A percentile compares a stretch with the other conserved stretches of the same genome.
These are phyloP conservation scores for Brasenia schreberi DNA, from an alignment of 164 flowering plant species.

Conservation along the genomic window DNA sequence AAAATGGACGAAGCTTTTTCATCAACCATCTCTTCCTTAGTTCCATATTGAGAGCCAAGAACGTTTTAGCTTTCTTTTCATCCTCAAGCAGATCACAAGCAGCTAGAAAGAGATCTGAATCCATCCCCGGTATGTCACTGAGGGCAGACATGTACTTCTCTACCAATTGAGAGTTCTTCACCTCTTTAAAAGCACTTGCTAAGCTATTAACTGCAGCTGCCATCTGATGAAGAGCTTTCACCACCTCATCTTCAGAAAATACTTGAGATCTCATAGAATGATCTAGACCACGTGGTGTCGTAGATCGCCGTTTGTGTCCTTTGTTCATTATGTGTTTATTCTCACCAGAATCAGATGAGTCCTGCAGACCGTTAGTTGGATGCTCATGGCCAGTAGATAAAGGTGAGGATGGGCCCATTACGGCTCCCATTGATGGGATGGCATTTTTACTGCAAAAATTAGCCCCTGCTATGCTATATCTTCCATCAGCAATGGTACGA, in stretches of 20 bases:
- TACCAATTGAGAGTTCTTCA: slow-evolving; percentile 2
- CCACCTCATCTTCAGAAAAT: background rate
- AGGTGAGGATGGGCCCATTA: slow-evolving; percentile 6
- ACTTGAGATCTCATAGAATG: slow-evolving; percentile 1
- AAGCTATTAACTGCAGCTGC: slow-evolving; percentile 1
- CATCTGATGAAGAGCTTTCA: slow-evolving; percentile 3
- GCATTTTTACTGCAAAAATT: slow-evolving; percentile 1
- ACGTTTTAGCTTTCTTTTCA: slow-evolving; percentile 10
- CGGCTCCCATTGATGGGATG: background rate
- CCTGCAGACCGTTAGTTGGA: slow-evolving; percentile 2
- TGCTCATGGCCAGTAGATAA: background rate
- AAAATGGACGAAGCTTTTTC: slow-evolving; percentile 11
- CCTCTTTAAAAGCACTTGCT: background rate
- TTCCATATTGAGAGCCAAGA: slow-evolving; percentile 8
- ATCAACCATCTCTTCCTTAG: slow-evolving; percentile 13
- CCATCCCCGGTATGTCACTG: slow-evolving; percentile 4
- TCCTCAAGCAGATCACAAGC: slow-evolving; percentile 16
- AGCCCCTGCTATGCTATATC: slow-evolving; percentile 2
- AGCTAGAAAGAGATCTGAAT: slow-evolving; percentile 12
- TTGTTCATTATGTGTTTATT: background rate
- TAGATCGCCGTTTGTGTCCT: background rate
- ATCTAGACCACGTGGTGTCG: background rate
- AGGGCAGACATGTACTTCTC: slow-evolving; percentile 1
- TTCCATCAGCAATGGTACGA: slow-evolving; percentile 3
- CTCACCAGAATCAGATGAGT: slow-evolving; percentile 8